These are phyloP conservation scores for Macrolepiota fuliginosa DNA, from an alignment of 768 basidiomycete genomes.

Conservation along the genomic window DNA sequence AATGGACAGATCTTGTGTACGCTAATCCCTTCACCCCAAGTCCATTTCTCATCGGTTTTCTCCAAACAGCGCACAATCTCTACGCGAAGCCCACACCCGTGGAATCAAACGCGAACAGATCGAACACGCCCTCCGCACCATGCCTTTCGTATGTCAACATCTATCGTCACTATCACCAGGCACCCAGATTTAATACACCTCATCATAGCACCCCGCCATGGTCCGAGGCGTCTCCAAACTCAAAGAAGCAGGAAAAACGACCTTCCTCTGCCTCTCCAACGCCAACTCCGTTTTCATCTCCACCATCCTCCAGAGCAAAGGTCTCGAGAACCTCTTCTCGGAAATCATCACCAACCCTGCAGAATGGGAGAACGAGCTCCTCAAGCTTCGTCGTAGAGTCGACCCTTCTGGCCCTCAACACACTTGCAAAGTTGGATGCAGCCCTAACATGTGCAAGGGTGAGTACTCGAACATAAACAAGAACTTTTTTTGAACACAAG, in stretches of 20 bases:
- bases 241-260: conserved; percentile 64
- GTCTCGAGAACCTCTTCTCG: conserved; percentile 67
- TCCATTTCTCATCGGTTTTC: no score
- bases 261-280: conserved; percentile 91
- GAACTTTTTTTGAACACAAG: background rate
- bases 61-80: conserved; percentile 67
- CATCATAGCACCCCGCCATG: conserved; percentile 91
- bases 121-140: conserved; percentile 67
- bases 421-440: conserved; percentile 82
- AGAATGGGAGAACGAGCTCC: conserved; percentile 69
- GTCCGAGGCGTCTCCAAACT: conserved; percentile 79
- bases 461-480: conserved; percentile 4
- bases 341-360: conserved; percentile 94
- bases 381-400: conserved; percentile 74
- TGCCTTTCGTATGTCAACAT: conserved; percentile 75
- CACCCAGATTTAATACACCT: background rate
- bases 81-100: conserved; percentile 67
- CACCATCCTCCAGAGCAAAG: conserved; percentile 85
- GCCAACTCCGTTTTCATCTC: conserved; percentile 90
- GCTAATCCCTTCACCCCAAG: conserved; percentile 22
- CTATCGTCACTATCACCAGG: background rate
- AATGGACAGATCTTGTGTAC: conserved; percentile 97
- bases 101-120: conserved; percentile 76
- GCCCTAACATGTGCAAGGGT: conserved; percentile 99
- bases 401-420: conserved; percentile 81